Percentiles rank a stretch among this genome's conserved stretches.
phyloP scores from a whole-genome alignment of 768 basidiomycete species.

The Suillus subalutaceus region DNA sequence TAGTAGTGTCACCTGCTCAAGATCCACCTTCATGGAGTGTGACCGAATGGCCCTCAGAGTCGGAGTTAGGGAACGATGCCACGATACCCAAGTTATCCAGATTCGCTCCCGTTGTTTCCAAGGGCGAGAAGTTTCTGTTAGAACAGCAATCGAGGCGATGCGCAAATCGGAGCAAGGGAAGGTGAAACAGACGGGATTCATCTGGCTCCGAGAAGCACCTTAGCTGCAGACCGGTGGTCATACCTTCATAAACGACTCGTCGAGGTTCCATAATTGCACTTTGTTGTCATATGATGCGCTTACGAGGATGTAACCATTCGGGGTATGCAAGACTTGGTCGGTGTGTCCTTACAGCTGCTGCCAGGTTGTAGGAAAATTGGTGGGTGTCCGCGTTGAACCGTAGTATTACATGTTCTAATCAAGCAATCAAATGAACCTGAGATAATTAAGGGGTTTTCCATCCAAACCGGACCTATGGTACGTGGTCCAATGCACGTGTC shows the following conservation, averaged over 20 bases:
- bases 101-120: not conserved
- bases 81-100: no score
- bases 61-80: no score
- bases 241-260: no score
- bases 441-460: no score
- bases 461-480: no score
- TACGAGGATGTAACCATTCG: not conserved
- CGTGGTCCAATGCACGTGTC: no score
- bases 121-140: conserved; percentile 20
- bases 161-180: conserved; percentile 36
- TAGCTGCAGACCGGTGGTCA: conserved; percentile 27
- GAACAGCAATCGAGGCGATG: conserved; percentile 55
- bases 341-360: not conserved
- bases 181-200: conserved; percentile 42
- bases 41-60: not conserved
- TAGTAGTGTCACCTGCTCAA: not conserved
- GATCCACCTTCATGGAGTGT: not conserved
- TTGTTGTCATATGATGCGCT: not conserved
- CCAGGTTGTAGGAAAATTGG: no score
- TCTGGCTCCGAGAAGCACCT: conserved; percentile 41
- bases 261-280: no score
- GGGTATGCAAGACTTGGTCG: not conserved
- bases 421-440: no score
- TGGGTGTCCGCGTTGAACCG: no score
- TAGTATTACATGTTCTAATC: no score